A percentile compares a stretch with the other conserved stretches of the same genome.
Evolutionary conservation across 352 stramenopile species (phyloP).

Genomic region (Globisporangium iwayamae): DNA sequence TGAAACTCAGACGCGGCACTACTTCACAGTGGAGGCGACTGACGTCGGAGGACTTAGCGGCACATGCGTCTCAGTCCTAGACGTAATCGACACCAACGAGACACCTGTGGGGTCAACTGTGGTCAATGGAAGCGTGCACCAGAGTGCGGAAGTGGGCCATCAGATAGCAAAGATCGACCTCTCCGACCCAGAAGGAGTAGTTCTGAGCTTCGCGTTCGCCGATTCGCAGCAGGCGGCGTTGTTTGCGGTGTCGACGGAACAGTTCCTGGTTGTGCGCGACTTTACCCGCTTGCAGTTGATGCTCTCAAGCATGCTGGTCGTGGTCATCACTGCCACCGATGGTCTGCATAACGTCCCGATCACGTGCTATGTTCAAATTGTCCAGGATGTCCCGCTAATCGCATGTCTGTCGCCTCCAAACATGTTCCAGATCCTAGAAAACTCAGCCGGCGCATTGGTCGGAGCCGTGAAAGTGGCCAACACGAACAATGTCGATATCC

Average conservation of each 20-base stretch:
- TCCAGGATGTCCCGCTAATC: slow-evolving; percentile 32
- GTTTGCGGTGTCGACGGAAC: slow-evolving; percentile 11
- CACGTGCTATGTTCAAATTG: slow-evolving; percentile 18
- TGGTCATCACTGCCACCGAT: slow-evolving; percentile 13
- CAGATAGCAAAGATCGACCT: slow-evolving; percentile 11
- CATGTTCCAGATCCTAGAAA: slow-evolving; percentile 12
- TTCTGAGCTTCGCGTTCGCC: neutral
- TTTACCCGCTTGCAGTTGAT: neutral
- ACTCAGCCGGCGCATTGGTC: slow-evolving; percentile 5
- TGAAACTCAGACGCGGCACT: slow-evolving; percentile 27
- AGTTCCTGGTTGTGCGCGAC: slow-evolving; percentile 9
- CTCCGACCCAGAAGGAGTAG: slow-evolving; percentile 3
- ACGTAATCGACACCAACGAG: slow-evolving; percentile 43
- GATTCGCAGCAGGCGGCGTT: neutral
- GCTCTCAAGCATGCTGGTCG: neutral
- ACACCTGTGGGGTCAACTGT: slow-evolving; percentile 22
- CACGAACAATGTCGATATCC: neutral
- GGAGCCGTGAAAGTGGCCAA: slow-evolving; percentile 5
- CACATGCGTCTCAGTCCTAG: slow-evolving; percentile 28
- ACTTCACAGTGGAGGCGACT: slow-evolving; percentile 25
- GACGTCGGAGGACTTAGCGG: slow-evolving; percentile 33
- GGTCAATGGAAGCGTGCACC: slow-evolving; percentile 35
- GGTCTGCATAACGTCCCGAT: slow-evolving; percentile 22
- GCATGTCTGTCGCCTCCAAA: slow-evolving; percentile 15
- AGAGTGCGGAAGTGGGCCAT: slow-evolving; percentile 18